phyloP scores from a whole-genome alignment of 345 rosid species.

The Populus ilicifolia region DNA sequence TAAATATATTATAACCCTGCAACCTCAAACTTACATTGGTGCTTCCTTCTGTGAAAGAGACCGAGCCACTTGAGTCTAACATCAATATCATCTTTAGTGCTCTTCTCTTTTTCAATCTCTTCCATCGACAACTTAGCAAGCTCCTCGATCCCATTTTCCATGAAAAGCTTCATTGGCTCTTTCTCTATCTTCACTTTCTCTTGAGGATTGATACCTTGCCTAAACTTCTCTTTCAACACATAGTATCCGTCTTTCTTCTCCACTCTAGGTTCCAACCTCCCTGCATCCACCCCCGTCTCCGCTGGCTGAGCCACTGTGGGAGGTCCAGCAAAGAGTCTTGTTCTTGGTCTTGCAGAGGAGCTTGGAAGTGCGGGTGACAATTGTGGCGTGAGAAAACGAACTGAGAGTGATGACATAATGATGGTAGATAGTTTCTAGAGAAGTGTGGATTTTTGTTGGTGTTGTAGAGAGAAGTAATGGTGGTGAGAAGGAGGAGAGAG shows the following conservation, averaged over 20 bases:
- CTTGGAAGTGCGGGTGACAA: conserved; percentile 15
- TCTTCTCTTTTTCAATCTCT: conserved; percentile 58
- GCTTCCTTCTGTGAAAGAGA: conserved; percentile 86
- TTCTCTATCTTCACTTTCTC: conserved; percentile 84
- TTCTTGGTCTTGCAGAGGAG: conserved; percentile 38
- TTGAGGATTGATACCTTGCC: conserved; percentile 74
- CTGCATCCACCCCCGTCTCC: conserved; percentile 36
- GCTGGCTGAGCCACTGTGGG: conserved; percentile 19
- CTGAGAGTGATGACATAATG: conserved; percentile 48
- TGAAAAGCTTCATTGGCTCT: conserved; percentile 81
- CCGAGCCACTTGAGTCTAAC: conserved; percentile 98
- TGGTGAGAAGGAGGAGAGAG: conserved; percentile 17
- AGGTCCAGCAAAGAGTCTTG: conserved; percentile 33
- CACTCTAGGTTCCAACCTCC: conserved; percentile 76
- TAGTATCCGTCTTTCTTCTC: conserved; percentile 70
- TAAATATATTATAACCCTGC: background rate
- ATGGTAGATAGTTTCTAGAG: background rate
- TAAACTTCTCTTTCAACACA: conserved; percentile 81
- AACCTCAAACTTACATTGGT: conserved; percentile 51
- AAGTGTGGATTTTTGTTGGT: background rate
- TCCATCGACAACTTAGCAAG: conserved; percentile 71
- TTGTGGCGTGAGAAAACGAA: conserved; percentile 42
- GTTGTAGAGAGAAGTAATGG: conserved; percentile 6
- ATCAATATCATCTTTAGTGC: conserved; percentile 72
- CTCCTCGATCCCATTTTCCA: conserved; percentile 71